Evolutionary conservation across 2,329 filamentous ascomycete species (phyloP).

Genomic region (Colletotrichum sansevieriae): DNA sequence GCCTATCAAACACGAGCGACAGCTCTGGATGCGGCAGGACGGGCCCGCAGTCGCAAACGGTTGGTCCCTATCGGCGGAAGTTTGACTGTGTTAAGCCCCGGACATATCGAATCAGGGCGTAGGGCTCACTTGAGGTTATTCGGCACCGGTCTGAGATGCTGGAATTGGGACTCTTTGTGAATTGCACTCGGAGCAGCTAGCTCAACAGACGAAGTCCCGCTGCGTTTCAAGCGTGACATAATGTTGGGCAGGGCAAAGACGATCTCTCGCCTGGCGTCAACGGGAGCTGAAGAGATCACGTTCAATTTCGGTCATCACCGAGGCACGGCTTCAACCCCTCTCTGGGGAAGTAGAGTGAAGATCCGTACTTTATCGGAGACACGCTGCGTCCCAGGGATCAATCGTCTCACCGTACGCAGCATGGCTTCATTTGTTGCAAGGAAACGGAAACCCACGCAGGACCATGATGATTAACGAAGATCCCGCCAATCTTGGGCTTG

Average conservation of each 20-base stretch:
- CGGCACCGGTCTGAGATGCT: slow-evolving; percentile 18
- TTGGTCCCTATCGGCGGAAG: slow-evolving; percentile 19
- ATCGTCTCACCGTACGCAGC: slow-evolving; percentile 10
- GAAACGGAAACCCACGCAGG: slow-evolving; percentile 20
- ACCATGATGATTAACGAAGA: slow-evolving; percentile 22
- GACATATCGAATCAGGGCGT: slow-evolving; percentile 13
- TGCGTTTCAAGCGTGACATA: slow-evolving; percentile 5
- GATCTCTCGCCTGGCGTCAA: slow-evolving; percentile 10
- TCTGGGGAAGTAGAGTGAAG: slow-evolving; percentile 26
- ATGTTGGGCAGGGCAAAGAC: slow-evolving; percentile 1
- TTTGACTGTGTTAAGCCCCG: slow-evolving; percentile 29
- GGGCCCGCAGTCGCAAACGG: slow-evolving; percentile 27
- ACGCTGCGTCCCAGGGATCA: slow-evolving; percentile 11
- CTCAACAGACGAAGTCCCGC: slow-evolving; percentile 15
- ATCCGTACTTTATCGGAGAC: slow-evolving; percentile 36
- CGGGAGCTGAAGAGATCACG: slow-evolving; percentile 10
- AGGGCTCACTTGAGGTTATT: slow-evolving; percentile 7
- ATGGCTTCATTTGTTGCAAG: slow-evolving; percentile 8
- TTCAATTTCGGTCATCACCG: slow-evolving; percentile 17
- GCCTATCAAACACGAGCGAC: slow-evolving; percentile 25
- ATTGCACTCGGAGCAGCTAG: slow-evolving; percentile 4
- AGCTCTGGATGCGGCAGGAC: slow-evolving; percentile 4
- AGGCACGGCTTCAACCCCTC: slow-evolving; percentile 19
- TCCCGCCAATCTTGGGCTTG: slow-evolving; percentile 36
- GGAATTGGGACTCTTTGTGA: slow-evolving; percentile 5